Evolutionary conservation across 73 alveolate species (phyloP), one percentile per base, ranked within the genome.

Genomic region (Breviolum minutum): DNA sequence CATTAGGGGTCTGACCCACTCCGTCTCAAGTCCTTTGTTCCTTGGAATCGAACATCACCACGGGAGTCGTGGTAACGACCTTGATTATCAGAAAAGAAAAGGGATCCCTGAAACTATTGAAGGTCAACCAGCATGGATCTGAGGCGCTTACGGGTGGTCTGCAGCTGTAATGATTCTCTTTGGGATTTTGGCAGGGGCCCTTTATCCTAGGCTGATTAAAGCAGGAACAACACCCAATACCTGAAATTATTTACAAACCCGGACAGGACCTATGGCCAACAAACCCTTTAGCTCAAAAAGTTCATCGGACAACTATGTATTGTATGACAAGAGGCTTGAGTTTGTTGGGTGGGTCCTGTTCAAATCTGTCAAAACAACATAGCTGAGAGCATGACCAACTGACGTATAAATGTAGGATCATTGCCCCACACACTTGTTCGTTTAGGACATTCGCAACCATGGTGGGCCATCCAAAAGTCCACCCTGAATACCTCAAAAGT

Each of bases 391-490:
- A 16, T 12, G 22, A 27, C 86, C 11, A 77, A 20, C 30, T 30
- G 86, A 12, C 27, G 86, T 22, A 77, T 30, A 77, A 77, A n/a
- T 63, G 61, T 30, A 8, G 86, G 86, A n/a, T 77, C 86, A 27
- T 9, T n/a, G 63, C 63, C 14, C 86, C 86, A 77, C 7, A n/a
- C 61, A 20, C 27, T 11, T 7, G 86, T 77, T 20, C 86, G 62
- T 7, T 77, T 77, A 17, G 86, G 63, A 9, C 86, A 77, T 0
- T 5, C 48, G 30, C 86, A 77, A 7, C 86, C 86, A 20, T 77
- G 86, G 63, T 77, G 86, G 63, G 14, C 10, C 86, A 77, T 77
- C 86, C 86, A 77, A 26, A 77, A 77, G 7, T 73, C 83, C 40
- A 26, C 26, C 83, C 83, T 13, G 83, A 22, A 73, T 9, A 73